Conservation (phyloP, 1,284 basidiomycete species). For the Coniferiporia sulphurascens region DNA sequence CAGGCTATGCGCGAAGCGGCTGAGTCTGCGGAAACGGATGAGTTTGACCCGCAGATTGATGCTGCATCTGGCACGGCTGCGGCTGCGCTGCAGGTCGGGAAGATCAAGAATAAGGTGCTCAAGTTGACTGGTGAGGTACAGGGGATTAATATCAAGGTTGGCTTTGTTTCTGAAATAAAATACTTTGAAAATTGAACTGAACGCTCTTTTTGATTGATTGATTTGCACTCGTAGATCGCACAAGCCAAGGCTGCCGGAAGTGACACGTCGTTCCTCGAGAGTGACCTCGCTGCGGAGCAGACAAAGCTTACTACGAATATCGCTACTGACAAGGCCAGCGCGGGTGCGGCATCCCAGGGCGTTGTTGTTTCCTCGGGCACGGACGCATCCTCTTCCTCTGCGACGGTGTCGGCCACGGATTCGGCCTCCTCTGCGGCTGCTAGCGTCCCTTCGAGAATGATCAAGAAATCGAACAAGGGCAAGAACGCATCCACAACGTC, state of each 20-base stretch:
- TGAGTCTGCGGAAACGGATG: neutral
- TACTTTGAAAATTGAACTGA: neutral
- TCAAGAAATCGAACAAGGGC: too few relatives aligned
- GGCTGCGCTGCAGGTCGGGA: constrained; percentile 20
- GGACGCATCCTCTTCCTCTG: neutral
- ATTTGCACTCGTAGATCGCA: too few relatives aligned
- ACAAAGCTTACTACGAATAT: constrained; percentile 36
- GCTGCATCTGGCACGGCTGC: constrained; percentile 38
- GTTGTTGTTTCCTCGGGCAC: constrained; percentile 20
- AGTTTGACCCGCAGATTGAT: constrained; percentile 40
- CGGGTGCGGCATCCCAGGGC: constrained; percentile 31
- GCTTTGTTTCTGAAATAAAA: too few relatives aligned
- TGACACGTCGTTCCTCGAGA: constrained; percentile 29
- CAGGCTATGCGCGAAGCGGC: neutral
- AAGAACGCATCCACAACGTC: too few relatives aligned
- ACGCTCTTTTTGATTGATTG: neutral
- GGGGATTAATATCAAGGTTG: constrained; percentile 36
- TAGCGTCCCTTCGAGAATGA: too few relatives aligned
- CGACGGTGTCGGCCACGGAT: neutral
- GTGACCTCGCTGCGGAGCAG: constrained; percentile 30
- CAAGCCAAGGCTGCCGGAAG: constrained; percentile 33
- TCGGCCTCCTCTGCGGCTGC: too few relatives aligned
- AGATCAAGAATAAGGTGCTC: constrained; percentile 43
- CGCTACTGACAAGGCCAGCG: constrained; percentile 30
- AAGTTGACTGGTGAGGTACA: constrained; percentile 40